These are phyloP conservation scores for Bondarzewia mesenterica DNA, from an alignment of 1,284 basidiomycete species.

Conservation along the genomic window DNA sequence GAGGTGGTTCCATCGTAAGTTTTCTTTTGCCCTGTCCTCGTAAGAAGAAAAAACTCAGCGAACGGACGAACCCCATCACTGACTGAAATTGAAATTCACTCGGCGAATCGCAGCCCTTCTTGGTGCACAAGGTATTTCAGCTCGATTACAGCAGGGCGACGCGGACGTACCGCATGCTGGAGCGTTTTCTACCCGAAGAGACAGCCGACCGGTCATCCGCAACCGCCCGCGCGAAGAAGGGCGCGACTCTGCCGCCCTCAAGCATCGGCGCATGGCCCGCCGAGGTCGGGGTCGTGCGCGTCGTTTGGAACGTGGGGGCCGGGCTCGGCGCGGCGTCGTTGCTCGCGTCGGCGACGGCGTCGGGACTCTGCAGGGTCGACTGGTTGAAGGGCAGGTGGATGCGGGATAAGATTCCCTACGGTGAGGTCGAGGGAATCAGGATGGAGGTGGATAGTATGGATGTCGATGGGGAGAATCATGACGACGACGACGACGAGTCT, in stretches of 20 bases:
- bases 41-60: no score
- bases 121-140: conserved; percentile 75
- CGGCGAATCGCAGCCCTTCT: conserved; percentile 48
- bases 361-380: conserved; percentile 83
- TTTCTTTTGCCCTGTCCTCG: neutral
- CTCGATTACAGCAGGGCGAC: conserved; percentile 76
- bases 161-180: conserved; percentile 75
- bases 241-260: conserved; percentile 19
- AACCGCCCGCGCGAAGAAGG: conserved; percentile 22
- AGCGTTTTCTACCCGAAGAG: conserved; percentile 73
- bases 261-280: conserved; percentile 68
- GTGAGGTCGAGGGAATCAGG: conserved; percentile 37
- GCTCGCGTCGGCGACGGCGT: conserved; percentile 71
- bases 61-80: no score
- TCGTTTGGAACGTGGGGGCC: conserved; percentile 71
- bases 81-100: neutral
- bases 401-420: conserved; percentile 54
- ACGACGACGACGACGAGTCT: conserved; percentile 19
- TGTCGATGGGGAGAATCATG: conserved; percentile 26
- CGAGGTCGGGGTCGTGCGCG: conserved; percentile 67
- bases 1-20: conserved; percentile 61
- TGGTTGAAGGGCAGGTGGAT: conserved; percentile 63
- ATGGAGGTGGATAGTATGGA: conserved; percentile 25
- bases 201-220: conserved; percentile 44
- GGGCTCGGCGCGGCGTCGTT: conserved; percentile 61